phyloP scores from a whole-genome alignment of 139 green algal species.

The Volvox reticuliferus region DNA sequence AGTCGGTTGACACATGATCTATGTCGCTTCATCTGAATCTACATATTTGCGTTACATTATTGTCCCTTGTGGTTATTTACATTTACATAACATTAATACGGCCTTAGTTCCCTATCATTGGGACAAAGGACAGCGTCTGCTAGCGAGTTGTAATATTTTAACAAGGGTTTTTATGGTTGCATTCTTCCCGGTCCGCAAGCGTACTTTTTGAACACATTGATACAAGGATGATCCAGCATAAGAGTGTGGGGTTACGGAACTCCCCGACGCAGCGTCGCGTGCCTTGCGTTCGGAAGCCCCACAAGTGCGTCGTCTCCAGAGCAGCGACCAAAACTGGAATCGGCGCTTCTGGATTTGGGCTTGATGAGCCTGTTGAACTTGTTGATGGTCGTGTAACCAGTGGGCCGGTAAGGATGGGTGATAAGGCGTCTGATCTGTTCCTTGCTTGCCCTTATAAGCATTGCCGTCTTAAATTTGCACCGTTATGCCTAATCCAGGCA shows the following conservation, averaged over 20 bases:
- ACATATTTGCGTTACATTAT: no score
- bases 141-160: background rate
- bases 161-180: background rate
- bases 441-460: background rate
- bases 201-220: background rate
- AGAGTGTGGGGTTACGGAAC: background rate
- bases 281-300: background rate
- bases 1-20: no score
- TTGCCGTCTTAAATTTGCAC: background rate
- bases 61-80: no score
- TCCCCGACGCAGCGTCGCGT: background rate
- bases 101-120: no score
- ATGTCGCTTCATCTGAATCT: no score
- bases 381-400: constrained; percentile 37
- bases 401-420: constrained; percentile 9
- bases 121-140: no score
- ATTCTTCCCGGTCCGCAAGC: background rate
- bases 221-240: constrained; percentile 5
- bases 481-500: no score
- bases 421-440: background rate
- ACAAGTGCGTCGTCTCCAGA: background rate
- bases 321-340: background rate
- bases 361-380: constrained; percentile 40
- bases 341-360: background rate
- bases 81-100: no score